Evolutionary conservation across 371 early-diverging fungal genomes (phyloP), one percentile per base, ranked within the genome.

Genomic region (Rhizomucor miehei): DNA sequence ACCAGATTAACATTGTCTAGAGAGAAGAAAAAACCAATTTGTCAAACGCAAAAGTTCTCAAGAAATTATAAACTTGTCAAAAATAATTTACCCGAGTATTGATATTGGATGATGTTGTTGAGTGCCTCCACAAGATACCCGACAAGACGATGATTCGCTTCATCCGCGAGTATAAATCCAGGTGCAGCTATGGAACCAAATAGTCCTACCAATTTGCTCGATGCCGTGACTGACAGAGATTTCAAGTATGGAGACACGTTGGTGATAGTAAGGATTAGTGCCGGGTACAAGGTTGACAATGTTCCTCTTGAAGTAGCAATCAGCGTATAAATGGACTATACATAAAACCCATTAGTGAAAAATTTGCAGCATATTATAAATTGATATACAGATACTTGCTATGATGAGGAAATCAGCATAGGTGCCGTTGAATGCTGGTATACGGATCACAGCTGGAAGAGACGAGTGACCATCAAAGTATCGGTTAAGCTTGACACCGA

Each of bases 321-420:
- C 13, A 93, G 66, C 12, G 78, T 73, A 51, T 88, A 87, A 19
- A 92, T 80, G 12, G 90, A 82, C 85, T 88, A 68, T 14, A 16
- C 13, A 44, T 17, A 38, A 56, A 52, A 10, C n/a, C n/a, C n/a
- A 38, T 13, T 41, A 13, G 38, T 38, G 14, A 9, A 49, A n/a
- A 29, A 54, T 10, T 13, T 44, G 23, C 17, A 34, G 9, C 38
- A 38, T 38, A 9, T 14, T 14, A 38, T 9, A 38, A 38, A 38
- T 9, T 24, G 24, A 14, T 21, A 35, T 20, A 12, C 36, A 11
- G 13, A 29, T 16, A 59, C 76, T 66, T 75, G 81, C 86, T 57
- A 86, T 77, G 40, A 92, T 80, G 52, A 93, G 74, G 69, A 86
- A 91, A 60, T 95, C 94, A 1, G 84, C 93, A 67, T 90, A 92